A percentile compares a stretch with the other conserved stretches of the same genome.
phyloP scores from a whole-genome alignment of 192 early-diverging fungal genomes.

The Linnemannia zychae region DNA sequence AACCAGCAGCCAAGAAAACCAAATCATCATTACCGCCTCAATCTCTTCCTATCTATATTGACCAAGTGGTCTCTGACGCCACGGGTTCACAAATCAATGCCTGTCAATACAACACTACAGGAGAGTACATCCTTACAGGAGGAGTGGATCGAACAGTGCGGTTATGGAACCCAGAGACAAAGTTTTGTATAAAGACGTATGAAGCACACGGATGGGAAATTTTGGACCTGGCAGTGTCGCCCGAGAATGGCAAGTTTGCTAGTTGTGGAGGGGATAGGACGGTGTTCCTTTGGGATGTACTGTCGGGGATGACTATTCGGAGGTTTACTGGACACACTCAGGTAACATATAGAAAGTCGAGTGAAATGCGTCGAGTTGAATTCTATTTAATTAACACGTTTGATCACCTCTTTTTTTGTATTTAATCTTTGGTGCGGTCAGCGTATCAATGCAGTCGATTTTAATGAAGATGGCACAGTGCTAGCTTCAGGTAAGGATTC shows the following conservation, averaged over 20 bases:
- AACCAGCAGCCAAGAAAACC: conserved; percentile 4
- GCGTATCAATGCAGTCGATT: conserved; percentile 87
- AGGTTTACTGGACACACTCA: conserved; percentile 86
- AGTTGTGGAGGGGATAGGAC: conserved; percentile 87
- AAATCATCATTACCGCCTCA: not conserved
- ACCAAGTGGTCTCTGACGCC: conserved; percentile 39
- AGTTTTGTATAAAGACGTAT: conserved; percentile 81
- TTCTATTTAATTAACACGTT: not conserved
- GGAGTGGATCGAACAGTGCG: conserved; percentile 79
- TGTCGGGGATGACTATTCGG: conserved; percentile 76
- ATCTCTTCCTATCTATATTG: conserved; percentile 30
- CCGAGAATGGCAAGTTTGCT: conserved; percentile 77
- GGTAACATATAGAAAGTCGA: conserved; percentile 36
- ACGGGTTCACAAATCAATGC: conserved; percentile 51
- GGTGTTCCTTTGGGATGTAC: conserved; percentile 92
- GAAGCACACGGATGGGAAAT: conserved; percentile 91
- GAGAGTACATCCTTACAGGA: conserved; percentile 88
- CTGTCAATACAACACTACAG: conserved; percentile 73
- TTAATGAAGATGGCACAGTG: conserved; percentile 83
- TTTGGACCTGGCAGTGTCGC: conserved; percentile 76
- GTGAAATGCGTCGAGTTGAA: not conserved
- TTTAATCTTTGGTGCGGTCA: conserved; percentile 18
- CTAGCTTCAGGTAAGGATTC: conserved; percentile 80
- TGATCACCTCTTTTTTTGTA: no score
- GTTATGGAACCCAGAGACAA: conserved; percentile 78